Evolutionary conservation across 148 eudicot genomes (phyloP).

Genomic region (Amaranthus hypochondriacus): DNA sequence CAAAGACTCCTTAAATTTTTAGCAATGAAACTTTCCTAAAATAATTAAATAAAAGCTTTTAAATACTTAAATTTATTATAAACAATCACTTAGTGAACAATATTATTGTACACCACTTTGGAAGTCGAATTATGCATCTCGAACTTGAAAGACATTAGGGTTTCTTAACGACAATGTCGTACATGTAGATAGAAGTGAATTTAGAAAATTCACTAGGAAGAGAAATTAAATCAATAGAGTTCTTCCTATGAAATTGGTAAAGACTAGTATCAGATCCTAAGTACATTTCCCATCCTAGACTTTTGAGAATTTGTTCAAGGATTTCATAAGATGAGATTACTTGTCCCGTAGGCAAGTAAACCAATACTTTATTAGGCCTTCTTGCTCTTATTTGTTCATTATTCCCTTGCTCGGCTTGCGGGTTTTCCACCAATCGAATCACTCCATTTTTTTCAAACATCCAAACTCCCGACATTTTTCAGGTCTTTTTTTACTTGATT

Average conservation of each 20-base stretch:
- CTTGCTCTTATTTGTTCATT: conserved; percentile 15
- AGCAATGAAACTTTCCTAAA: too few relatives aligned
- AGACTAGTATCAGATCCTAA: conserved; percentile 38
- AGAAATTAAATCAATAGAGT: conserved; percentile 47
- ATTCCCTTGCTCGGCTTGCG: conserved; percentile 13
- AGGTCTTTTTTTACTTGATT: too few relatives aligned
- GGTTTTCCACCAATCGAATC: conserved; percentile 34
- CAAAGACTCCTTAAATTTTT: too few relatives aligned
- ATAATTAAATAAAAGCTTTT: too few relatives aligned
- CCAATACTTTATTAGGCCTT: conserved; percentile 29
- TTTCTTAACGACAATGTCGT: conserved; percentile 51
- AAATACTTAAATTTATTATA: too few relatives aligned
- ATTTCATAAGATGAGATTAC: conserved; percentile 36
- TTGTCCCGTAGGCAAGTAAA: conserved; percentile 41
- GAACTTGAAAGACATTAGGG: conserved; percentile 55
- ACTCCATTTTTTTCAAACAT: conserved; percentile 40
- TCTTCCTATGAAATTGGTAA: conserved; percentile 41
- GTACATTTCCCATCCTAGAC: conserved; percentile 49
- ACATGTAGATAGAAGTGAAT: conserved; percentile 52
- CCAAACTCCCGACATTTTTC: conserved; percentile 25
- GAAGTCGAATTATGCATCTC: conserved; percentile 26
- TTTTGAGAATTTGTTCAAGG: conserved; percentile 37
- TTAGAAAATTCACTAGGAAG: conserved; percentile 50
- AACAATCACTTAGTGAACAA: too few relatives aligned
- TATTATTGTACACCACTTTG: too few relatives aligned